Evolutionary conservation across 1,284 basidiomycete genomes (phyloP), one percentile per base, ranked within the genome.

Genomic region (Entoloma clypeatum): DNA sequence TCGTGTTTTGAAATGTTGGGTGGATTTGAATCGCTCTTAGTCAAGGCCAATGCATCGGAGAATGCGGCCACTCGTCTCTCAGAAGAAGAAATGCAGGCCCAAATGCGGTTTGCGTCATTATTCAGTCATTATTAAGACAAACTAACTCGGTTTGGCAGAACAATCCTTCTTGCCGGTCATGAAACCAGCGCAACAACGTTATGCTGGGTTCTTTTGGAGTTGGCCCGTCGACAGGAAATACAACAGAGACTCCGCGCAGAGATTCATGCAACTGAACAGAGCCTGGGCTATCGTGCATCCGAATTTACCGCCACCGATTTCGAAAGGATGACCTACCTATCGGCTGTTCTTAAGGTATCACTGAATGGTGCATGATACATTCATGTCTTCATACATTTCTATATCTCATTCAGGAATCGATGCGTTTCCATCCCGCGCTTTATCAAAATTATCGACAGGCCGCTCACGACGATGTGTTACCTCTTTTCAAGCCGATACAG

Each of bases 341-440:
- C 56, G 22, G 71, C 71, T 18, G 65, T 74, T 27, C 61, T 72
- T 26, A 73, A 74, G 59, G 71, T 68, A n/a, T 27, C 8, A n/a
- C n/a, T n/a, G n/a, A n/a, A n/a, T n/a, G 10, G 3, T 22, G 19
- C 9, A 39, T 25, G 21, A 19, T 23, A 18, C 9, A 16, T 14
- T 17, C 19, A 10, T 8, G 30, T 23, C 17, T 4, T 23, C 14
- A 9, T 1, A 16, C 11, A 9, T 7, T 34, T 10, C 27, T 34
- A n/a, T 24, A 14, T 4, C 27, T 26, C 9, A 23, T 7, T 16
- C 44, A 72, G 71, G 72, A 74, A 56, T 64, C 63, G 7, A 63
- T 73, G 60, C 62, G 72, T 19, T 65, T 65, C 29, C 68, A 73
- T 49, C 69, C 70, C 7, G 69, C 68, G 0, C 44, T 69, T 33